Conservation (phyloP, 139 green algal species). For the Haematococcus lacustris region DNA sequence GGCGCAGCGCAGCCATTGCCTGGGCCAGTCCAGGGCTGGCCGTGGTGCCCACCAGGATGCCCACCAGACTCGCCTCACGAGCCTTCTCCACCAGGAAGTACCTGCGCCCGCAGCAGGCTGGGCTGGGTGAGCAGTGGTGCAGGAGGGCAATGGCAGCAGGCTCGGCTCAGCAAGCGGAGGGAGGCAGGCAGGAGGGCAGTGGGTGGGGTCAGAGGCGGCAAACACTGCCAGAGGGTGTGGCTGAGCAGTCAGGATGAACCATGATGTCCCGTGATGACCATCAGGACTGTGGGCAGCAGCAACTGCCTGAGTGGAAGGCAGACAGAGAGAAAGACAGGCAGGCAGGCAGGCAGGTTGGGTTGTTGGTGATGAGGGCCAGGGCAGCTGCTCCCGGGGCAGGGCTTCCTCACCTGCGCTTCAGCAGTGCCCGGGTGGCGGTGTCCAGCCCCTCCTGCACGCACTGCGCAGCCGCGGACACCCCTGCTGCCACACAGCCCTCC, state of each 20-base stretch:
- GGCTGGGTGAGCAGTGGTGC: background rate
- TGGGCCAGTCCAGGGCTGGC: slow-evolving; percentile 65
- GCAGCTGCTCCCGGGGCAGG: too few relatives aligned
- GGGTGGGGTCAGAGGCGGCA: background rate
- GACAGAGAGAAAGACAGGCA: background rate
- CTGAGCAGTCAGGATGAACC: background rate
- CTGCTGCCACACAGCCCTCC: too few relatives aligned
- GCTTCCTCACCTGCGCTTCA: slow-evolving; percentile 18
- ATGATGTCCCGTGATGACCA: background rate
- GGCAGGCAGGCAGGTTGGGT: too few relatives aligned
- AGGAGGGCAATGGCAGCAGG: background rate
- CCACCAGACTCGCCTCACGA: slow-evolving; percentile 75
- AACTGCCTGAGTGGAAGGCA: background rate
- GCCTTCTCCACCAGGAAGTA: slow-evolving; percentile 87
- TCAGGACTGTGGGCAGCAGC: background rate
- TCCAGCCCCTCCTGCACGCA: slow-evolving; percentile 13
- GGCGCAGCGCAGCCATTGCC: slow-evolving; percentile 31
- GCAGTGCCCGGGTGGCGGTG: slow-evolving; percentile 21
- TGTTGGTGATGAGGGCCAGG: too few relatives aligned
- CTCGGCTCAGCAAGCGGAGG: background rate
- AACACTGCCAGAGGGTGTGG: background rate
- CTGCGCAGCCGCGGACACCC: too few relatives aligned
- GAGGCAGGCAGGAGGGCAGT: background rate
- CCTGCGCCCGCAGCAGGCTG: slow-evolving; percentile 12
- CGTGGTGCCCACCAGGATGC: slow-evolving; percentile 78